These are phyloP conservation scores for Epichloe sp. DNA, from an alignment of 2,329 filamentous ascomycete species.

Conservation along the genomic window DNA sequence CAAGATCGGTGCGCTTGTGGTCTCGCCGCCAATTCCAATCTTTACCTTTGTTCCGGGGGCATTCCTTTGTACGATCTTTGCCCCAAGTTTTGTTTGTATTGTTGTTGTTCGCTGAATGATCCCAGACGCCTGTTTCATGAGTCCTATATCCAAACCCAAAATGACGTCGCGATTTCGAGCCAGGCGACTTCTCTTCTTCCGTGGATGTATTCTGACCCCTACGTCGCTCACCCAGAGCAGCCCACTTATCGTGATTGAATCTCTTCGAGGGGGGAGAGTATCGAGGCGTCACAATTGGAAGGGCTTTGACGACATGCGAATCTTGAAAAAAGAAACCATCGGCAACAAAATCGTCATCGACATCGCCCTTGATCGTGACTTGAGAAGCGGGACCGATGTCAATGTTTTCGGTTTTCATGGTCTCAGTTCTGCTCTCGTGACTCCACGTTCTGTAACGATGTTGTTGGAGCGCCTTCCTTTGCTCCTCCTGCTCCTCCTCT, in stretches of 20 bases:
- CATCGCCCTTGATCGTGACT: slow-evolving; percentile 31
- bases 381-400: slow-evolving; percentile 13
- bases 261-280: slow-evolving; percentile 60
- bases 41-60: slow-evolving; percentile 44
- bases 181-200: slow-evolving; percentile 36
- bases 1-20: slow-evolving; percentile 47
- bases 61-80: slow-evolving; percentile 37
- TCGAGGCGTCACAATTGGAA: slow-evolving; percentile 29
- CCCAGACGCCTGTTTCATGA: slow-evolving; percentile 35
- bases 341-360: slow-evolving; percentile 52
- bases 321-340: slow-evolving; percentile 71
- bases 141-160: slow-evolving; percentile 34
- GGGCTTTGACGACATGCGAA: slow-evolving; percentile 27
- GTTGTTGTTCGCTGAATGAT: slow-evolving; percentile 25
- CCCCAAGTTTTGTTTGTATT: slow-evolving; percentile 16
- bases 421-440: slow-evolving; percentile 48
- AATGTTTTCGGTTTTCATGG: slow-evolving; percentile 10
- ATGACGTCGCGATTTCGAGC: slow-evolving; percentile 35
- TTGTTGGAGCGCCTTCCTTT: slow-evolving; percentile 43
- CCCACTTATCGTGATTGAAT: slow-evolving; percentile 67
- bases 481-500: slow-evolving; percentile 60
- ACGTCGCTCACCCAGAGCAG: slow-evolving; percentile 70
- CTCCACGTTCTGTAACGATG: slow-evolving; percentile 69
- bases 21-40: slow-evolving; percentile 52
- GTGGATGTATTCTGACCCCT: slow-evolving; percentile 48